Evolutionary conservation across 306 rosid species (phyloP).

Genomic region (Vachellia pachyceras): DNA sequence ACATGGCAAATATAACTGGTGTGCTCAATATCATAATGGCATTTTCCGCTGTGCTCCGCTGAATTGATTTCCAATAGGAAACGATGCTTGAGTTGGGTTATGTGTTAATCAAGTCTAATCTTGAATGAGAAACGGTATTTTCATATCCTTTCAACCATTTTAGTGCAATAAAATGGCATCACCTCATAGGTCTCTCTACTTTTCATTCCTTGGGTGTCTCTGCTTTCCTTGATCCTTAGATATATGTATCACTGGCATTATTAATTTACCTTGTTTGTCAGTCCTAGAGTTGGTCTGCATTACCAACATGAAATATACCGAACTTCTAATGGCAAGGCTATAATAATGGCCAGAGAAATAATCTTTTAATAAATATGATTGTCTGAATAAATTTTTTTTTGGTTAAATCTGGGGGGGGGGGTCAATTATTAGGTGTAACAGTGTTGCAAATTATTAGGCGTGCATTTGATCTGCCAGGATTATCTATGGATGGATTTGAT

Average conservation of each 20-base stretch:
- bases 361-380: not conserved
- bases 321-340: not conserved
- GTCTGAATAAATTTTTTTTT: not conserved
- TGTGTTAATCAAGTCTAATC: not conserved
- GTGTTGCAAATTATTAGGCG: not conserved
- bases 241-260: not conserved
- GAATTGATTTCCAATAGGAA: not conserved
- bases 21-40: not conserved
- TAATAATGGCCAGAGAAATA: not conserved
- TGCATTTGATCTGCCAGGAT: conserved; percentile 24
- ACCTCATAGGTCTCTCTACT: not conserved
- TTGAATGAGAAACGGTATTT: not conserved
- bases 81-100: conserved; percentile 12
- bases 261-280: not conserved
- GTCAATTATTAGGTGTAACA: conserved; percentile 5
- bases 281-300: not conserved
- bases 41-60: not conserved
- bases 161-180: not conserved
- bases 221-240: not conserved
- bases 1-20: not conserved
- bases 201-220: not conserved
- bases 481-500: conserved; percentile 13
- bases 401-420: not conserved
- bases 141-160: not conserved
- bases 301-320: not conserved